A percentile compares a stretch with the other conserved stretches of the same genome.
phyloP scores from a whole-genome alignment of 352 stramenopile species.

The Pythium chondricola region DNA sequence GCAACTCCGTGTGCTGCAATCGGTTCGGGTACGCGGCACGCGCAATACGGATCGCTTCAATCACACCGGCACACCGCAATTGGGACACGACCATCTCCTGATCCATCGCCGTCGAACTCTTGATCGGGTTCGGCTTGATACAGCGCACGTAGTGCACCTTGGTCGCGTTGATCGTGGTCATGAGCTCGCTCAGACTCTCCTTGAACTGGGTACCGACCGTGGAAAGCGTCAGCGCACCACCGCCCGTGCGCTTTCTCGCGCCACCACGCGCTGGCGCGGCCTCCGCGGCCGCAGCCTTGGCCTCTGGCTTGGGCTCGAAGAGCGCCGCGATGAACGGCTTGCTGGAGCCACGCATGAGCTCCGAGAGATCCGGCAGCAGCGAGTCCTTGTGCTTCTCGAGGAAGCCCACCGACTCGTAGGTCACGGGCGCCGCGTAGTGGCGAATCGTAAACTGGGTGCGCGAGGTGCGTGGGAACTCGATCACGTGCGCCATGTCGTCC shows the following conservation, averaged over 20 bases:
- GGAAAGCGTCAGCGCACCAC: slow-evolving; percentile 52
- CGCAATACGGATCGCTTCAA: slow-evolving; percentile 98
- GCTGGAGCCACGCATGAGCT: slow-evolving; percentile 73
- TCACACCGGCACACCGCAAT: slow-evolving; percentile 96
- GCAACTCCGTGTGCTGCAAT: slow-evolving; percentile 83
- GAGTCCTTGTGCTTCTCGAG: slow-evolving; percentile 96
- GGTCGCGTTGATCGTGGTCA: slow-evolving; percentile 93
- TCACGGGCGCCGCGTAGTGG: slow-evolving; percentile 93
- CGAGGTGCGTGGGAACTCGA: slow-evolving; percentile 79
- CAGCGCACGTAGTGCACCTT: slow-evolving; percentile 98
- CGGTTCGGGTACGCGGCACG: slow-evolving; percentile 98
- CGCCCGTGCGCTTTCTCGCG: slow-evolving; percentile 46
- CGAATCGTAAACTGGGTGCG: slow-evolving; percentile 92
- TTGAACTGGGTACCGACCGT: slow-evolving; percentile 92
- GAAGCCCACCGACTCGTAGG: slow-evolving; percentile 92
- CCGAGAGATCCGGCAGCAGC: slow-evolving; percentile 91
- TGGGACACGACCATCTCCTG: slow-evolving; percentile 94
- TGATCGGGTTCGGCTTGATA: slow-evolving; percentile 98
- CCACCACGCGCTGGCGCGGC: slow-evolving; percentile 23
- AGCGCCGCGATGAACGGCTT: slow-evolving; percentile 69
- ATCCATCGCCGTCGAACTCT: slow-evolving; percentile 89
- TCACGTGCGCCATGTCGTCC: slow-evolving; percentile 77
- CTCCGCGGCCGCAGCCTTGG: slow-evolving; percentile 25
- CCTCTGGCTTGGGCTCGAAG: slow-evolving; percentile 59
- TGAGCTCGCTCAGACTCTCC: slow-evolving; percentile 89